Evolutionary conservation across 169 alveolate species (phyloP).

Genomic region (Besnoitia besnoiti): DNA sequence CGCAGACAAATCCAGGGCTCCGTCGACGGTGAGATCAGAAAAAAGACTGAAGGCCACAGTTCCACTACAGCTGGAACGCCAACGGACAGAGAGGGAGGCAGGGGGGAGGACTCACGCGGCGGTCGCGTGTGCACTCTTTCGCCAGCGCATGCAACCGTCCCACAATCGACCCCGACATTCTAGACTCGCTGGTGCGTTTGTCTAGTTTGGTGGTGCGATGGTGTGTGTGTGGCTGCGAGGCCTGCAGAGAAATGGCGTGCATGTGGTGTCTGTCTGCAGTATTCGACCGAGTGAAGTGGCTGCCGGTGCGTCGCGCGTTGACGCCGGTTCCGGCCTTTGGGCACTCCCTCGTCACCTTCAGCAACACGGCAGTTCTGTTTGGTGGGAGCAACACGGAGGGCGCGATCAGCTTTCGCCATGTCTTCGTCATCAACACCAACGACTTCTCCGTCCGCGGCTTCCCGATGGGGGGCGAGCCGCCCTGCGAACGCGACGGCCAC

Average conservation of each 20-base stretch:
- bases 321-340: constrained; percentile 82
- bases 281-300: constrained; percentile 78
- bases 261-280: constrained; percentile 11
- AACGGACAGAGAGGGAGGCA: no score
- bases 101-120: no score
- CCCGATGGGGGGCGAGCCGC: constrained; percentile 82
- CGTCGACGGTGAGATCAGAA: constrained; percentile 50
- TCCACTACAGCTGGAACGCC: no score
- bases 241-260: background rate
- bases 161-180: no score
- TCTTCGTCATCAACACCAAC: constrained; percentile 81
- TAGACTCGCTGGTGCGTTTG: no score
- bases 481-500: constrained; percentile 86
- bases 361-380: constrained; percentile 84
- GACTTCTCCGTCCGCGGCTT: constrained; percentile 82
- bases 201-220: no score
- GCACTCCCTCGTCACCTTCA: constrained; percentile 83
- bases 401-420: constrained; percentile 74
- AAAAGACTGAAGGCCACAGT: no score
- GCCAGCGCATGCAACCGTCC: no score
- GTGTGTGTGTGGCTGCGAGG: background rate
- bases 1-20: constrained; percentile 54
- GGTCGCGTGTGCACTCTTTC: no score
- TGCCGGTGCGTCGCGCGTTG: constrained; percentile 79
- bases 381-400: constrained; percentile 77